Conservation (phyloP, 192 early-diverging fungal genomes). For the Helicostylum pulchrum region DNA sequence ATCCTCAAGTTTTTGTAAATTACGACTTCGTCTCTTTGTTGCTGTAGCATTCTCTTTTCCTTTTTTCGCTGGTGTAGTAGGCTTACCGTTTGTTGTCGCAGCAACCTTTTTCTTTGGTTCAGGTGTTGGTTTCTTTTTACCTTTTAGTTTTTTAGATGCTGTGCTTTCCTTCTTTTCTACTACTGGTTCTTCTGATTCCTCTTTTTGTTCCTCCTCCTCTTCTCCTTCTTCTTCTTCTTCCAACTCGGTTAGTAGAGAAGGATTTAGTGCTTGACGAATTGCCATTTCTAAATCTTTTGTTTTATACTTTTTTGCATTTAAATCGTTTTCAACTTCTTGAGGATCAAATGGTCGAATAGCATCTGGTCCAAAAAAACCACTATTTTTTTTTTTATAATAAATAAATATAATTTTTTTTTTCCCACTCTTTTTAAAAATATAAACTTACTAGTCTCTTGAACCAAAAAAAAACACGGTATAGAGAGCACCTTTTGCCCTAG, state of each 20-base stretch:
- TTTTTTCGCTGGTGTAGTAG: background rate
- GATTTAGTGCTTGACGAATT: slow-evolving; percentile 33
- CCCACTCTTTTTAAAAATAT: too few relatives aligned
- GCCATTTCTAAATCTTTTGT: slow-evolving; percentile 34
- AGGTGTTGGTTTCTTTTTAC: background rate
- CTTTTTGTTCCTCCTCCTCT: slow-evolving; percentile 20
- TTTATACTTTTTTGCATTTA: slow-evolving; percentile 39
- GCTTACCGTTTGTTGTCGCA: background rate
- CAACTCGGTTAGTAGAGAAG: slow-evolving; percentile 4
- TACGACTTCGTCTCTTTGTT: slow-evolving; percentile 5
- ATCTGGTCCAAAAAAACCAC: slow-evolving; percentile 42
- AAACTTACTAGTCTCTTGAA: slow-evolving; percentile 44
- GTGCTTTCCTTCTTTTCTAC: background rate
- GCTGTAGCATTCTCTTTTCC: background rate
- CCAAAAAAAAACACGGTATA: slow-evolving; percentile 44
- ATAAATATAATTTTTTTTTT: background rate
- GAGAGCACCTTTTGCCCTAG: slow-evolving; percentile 32
- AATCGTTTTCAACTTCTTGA: slow-evolving; percentile 22
- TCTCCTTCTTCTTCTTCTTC: slow-evolving; percentile 25
- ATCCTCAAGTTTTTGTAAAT: slow-evolving; percentile 1
- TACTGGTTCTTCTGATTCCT: slow-evolving; percentile 12
- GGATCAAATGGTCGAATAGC: slow-evolving; percentile 34
- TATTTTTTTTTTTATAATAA: too few relatives aligned
- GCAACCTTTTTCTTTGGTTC: background rate
- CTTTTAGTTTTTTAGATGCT: background rate